Base-by-base conservation (phyloP, 108 stramenopile genomes). In the Nitzschia putrida region DNA sequence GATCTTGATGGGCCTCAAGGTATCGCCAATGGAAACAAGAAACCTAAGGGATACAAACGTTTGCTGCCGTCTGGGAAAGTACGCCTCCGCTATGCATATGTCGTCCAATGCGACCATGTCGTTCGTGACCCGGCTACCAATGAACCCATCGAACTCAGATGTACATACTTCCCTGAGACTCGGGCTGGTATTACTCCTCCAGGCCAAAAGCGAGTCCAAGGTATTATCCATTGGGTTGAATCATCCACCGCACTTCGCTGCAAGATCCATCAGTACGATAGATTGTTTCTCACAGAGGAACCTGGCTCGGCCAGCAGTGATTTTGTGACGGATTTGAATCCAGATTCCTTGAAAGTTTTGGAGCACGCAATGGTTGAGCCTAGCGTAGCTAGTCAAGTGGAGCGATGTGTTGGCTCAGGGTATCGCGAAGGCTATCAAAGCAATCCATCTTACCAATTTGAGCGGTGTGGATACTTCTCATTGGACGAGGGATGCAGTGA, bases 191-290 rank as follows among this genome's bases (percentile, higher is more conserved):
- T 79, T 9, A 90, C 90, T 8, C 90, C 92, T 20, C 88, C 90
- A 51, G 90, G 88, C 13, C 80, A 84, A 85, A 76, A 80, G 45
- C 85, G 91, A 24, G 91, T 91, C 25, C 85, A 91, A 67, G 96
- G 96, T 40, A 96, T 96, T 29, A 90, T 96, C 26, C 96, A 96
- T 58, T 96, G 96, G 96, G 88, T 96, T 0, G 85, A 89, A 47
- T 85, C 80, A 11, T 73, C 72, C n/a, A 89, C 80, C 24, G 88
- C 73, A 5, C 64, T 84, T 7, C 76, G 66, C 50, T 88, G 85
- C 66, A 83, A 72, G 50, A 73, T 95, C 26, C 87, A 88, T 66
- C 88, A 91, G 64, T 96, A 94, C 57, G 96, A 94, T 83, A 81
- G 92, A 8, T 61, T 97, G 51, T 97, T 97, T 67, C 65, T 78